Percentiles rank a stretch among this genome's conserved stretches.
These are phyloP conservation scores for Cladobotryum mycophilum DNA, from an alignment of 2,329 filamentous ascomycete species.

Conservation along the genomic window DNA sequence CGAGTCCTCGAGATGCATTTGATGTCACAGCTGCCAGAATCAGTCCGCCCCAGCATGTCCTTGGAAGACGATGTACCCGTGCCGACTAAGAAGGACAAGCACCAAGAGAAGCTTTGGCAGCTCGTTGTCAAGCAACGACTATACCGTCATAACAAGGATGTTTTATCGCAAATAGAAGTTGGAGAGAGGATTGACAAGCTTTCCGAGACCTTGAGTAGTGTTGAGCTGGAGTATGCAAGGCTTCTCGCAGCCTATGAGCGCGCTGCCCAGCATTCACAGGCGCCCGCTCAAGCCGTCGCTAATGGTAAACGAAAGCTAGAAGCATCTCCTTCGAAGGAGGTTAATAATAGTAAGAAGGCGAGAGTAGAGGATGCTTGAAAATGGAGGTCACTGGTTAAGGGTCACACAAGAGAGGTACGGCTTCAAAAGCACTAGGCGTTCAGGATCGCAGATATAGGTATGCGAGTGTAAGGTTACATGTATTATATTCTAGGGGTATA, in stretches of 20 bases:
- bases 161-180: slow-evolving; percentile 62
- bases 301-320: slow-evolving; percentile 44
- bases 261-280: slow-evolving; percentile 23
- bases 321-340: slow-evolving; percentile 13
- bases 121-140: slow-evolving; percentile 71
- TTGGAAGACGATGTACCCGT: slow-evolving; percentile 36
- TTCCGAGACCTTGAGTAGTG: slow-evolving; percentile 59
- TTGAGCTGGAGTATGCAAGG: slow-evolving; percentile 67
- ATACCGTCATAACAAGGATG: slow-evolving; percentile 67
- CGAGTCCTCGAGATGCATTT: slow-evolving; percentile 71
- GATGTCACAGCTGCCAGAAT: slow-evolving; percentile 52
- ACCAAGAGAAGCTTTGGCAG: slow-evolving; percentile 64
- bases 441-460: background rate
- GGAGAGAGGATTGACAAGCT: slow-evolving; percentile 66
- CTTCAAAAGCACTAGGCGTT: background rate
- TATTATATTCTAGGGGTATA: slow-evolving; percentile 9
- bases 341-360: slow-evolving; percentile 38
- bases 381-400: background rate
- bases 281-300: slow-evolving; percentile 5
- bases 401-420: background rate
- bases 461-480: slow-evolving; percentile 6
- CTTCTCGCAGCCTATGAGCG: slow-evolving; percentile 47
- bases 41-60: slow-evolving; percentile 48
- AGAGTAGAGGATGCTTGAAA: slow-evolving; percentile 31
- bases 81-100: slow-evolving; percentile 49